phyloP scores from a whole-genome alignment of 441 rosid genomes.

The Gossypium schwendimanii region DNA sequence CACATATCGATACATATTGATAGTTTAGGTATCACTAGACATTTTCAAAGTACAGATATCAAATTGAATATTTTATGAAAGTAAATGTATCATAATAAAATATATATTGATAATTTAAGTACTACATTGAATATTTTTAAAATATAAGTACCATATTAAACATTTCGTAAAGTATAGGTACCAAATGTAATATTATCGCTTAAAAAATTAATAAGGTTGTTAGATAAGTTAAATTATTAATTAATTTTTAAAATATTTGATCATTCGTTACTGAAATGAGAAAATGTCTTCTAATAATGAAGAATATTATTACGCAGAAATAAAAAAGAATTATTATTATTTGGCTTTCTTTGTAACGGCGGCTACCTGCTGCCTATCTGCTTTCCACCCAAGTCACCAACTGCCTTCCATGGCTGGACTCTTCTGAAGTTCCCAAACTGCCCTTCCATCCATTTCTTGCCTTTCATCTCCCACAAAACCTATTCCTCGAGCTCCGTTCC shows the following conservation, averaged over 20 bases:
- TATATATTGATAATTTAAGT: too few species aligned
- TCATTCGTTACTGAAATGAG: background rate
- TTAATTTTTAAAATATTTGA: background rate
- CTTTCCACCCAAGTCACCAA: slow-evolving; percentile 5
- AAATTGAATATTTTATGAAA: too few species aligned
- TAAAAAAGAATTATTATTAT: background rate
- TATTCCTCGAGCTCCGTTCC: background rate
- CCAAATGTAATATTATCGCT: background rate
- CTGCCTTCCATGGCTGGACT: slow-evolving; percentile 6
- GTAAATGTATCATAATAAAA: too few species aligned
- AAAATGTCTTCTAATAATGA: background rate
- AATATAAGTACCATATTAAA: too few species aligned
- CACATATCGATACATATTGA: too few species aligned
- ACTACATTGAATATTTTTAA: too few species aligned
- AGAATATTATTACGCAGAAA: background rate
- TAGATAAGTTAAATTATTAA: background rate
- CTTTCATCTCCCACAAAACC: background rate
- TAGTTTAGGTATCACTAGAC: too few species aligned
- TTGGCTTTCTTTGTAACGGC: background rate
- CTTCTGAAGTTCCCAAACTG: background rate
- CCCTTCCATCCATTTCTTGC: background rate
- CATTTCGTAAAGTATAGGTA: too few species aligned
- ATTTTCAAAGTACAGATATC: too few species aligned
- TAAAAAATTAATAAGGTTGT: background rate
- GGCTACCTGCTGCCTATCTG: background rate